Conservation (phyloP, 345 rosid species). For the Euphorbia lathyris region DNA sequence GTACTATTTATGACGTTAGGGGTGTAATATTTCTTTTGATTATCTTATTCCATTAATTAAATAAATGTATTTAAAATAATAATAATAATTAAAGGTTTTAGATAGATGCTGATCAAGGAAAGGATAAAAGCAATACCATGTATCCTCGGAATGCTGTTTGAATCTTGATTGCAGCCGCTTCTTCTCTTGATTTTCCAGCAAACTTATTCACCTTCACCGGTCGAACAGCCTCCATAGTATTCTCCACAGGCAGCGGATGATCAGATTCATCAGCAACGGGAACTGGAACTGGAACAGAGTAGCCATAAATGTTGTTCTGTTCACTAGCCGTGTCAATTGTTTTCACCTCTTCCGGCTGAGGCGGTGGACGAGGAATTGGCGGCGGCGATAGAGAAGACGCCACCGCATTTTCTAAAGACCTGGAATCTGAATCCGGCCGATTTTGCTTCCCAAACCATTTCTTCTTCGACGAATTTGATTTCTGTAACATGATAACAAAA, state of each 20-base stretch:
- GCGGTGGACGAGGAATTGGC: conserved; percentile 32
- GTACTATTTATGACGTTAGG: no score
- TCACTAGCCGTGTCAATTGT: conserved; percentile 45
- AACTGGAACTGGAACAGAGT: conserved; percentile 28
- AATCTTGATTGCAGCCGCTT: conserved; percentile 82
- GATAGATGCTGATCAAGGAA: no score
- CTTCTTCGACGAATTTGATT: conserved; percentile 42
- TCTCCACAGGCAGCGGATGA: conserved; percentile 24
- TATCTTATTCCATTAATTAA: no score
- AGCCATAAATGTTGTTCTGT: conserved; percentile 27
- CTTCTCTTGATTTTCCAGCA: conserved; percentile 65
- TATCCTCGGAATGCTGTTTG: conserved; percentile 87
- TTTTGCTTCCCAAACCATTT: conserved; percentile 60
- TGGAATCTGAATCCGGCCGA: conserved; percentile 33
- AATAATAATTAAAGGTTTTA: no score
- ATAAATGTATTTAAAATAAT: no score
- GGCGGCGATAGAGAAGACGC: conserved; percentile 28
- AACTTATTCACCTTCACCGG: conserved; percentile 29
- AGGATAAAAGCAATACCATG: no score
- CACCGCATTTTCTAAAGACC: conserved; percentile 23
- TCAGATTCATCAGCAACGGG: conserved; percentile 40
- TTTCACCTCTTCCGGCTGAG: conserved; percentile 40
- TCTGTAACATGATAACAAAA: background rate
- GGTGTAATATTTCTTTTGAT: no score
- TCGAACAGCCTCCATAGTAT: conserved; percentile 44